phyloP scores from a whole-genome alignment of 805 yeast genomes.

The Cyberlindnera nakhonratchasimensis region DNA sequence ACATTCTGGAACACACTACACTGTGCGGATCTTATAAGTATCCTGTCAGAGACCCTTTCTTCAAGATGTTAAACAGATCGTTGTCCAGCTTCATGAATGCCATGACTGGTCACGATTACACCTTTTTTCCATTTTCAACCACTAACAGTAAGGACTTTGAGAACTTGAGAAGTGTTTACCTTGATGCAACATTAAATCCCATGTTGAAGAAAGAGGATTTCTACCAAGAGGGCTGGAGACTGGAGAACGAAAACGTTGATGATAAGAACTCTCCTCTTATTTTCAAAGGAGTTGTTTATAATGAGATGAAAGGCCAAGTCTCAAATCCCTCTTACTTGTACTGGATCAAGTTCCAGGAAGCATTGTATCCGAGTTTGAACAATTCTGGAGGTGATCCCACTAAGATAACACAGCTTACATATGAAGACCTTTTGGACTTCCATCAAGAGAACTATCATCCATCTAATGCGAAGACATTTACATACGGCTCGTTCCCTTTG shows the following conservation, averaged over 20 bases:
- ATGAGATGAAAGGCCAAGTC: constrained; percentile 97
- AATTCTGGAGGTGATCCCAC: constrained; percentile 95
- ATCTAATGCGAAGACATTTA: constrained; percentile 78
- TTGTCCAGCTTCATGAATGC: constrained; percentile 97
- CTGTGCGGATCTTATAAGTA: constrained; percentile 88
- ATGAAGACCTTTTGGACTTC: constrained; percentile 74
- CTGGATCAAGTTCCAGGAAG: constrained; percentile 79
- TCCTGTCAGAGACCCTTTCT: constrained; percentile 96
- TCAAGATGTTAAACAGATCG: constrained; percentile 95
- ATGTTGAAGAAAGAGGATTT: constrained; percentile 76
- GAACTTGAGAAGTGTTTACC: constrained; percentile 81
- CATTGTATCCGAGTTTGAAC: constrained; percentile 78
- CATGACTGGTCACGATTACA: constrained; percentile 96
- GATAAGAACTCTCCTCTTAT: constrained; percentile 59
- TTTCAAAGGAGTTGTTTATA: constrained; percentile 95
- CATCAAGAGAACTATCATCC: constrained; percentile 83
- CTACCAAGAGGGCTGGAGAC: constrained; percentile 95
- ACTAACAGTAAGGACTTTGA: constrained; percentile 79
- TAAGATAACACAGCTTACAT: constrained; percentile 66
- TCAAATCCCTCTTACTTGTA: constrained; percentile 83
- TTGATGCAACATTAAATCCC: constrained; percentile 85
- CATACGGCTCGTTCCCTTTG: constrained; percentile 80
- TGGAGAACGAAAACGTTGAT: constrained; percentile 63
- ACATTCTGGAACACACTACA: constrained; percentile 93
- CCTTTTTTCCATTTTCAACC: constrained; percentile 94